Conservation (phyloP, 306 rosid species). For the Clitoria ternatea region DNA sequence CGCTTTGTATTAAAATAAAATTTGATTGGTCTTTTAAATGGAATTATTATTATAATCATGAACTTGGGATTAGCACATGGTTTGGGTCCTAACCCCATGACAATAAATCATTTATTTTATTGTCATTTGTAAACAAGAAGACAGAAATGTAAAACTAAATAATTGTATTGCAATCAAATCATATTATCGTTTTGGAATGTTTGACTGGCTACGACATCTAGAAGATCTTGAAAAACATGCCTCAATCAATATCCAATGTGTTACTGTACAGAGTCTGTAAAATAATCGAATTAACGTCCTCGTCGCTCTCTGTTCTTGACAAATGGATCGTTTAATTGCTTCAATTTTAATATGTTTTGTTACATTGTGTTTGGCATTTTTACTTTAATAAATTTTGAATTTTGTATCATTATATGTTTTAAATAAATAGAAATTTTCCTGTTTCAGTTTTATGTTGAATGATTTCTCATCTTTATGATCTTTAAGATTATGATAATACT, state of each 20-base stretch:
- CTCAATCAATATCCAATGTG: neutral
- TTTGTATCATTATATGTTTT: too few species aligned
- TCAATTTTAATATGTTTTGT: neutral
- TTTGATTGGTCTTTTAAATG: neutral
- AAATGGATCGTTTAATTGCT: neutral
- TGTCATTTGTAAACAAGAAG: neutral
- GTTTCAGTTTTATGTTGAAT: too few species aligned
- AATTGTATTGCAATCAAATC: neutral
- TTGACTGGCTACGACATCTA: constrained; percentile 25
- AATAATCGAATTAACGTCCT: neutral
- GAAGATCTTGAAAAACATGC: constrained; percentile 11
- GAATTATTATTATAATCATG: neutral
- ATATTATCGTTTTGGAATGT: constrained; percentile 17
- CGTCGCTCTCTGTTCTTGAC: neutral
- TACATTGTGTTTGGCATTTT: too few species aligned
- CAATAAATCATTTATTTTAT: neutral
- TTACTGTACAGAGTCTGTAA: neutral
- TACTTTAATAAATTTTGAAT: too few species aligned
- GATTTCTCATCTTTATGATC: too few species aligned
- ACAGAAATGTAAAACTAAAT: neutral
- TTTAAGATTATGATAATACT: too few species aligned
- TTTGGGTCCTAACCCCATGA: neutral
- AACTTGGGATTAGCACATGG: constrained; percentile 22
- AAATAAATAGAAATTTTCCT: too few species aligned
- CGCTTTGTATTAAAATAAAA: neutral